A percentile compares a stretch with the other conserved stretches of the same genome.
Evolutionary conservation across 371 early-diverging fungal species (phyloP).

Genomic region (Apophysomyces sp.): DNA sequence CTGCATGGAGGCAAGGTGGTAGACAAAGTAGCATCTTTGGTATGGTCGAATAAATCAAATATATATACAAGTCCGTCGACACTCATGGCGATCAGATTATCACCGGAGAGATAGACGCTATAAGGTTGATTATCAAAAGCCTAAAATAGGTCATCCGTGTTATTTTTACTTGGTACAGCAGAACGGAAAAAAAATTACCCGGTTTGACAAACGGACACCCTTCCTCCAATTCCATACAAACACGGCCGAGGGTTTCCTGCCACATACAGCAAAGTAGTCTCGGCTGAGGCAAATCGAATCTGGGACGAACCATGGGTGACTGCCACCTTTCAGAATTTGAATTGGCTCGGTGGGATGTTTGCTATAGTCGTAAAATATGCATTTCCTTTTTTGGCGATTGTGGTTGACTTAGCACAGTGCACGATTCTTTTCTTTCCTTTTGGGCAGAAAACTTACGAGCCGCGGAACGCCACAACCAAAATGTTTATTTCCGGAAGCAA

Average conservation of each 20-base stretch:
- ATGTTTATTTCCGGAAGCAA: conserved; percentile 43
- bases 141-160: conserved; percentile 13
- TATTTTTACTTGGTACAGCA: conserved; percentile 1
- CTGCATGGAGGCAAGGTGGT: conserved; percentile 30
- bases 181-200: conserved; percentile 18
- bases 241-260: conserved; percentile 46
- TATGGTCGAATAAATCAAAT: conserved; percentile 32
- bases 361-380: conserved; percentile 43
- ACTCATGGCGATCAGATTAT: conserved; percentile 35
- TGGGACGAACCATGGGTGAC: conserved; percentile 42
- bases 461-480: conserved; percentile 45
- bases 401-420: no score
- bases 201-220: conserved; percentile 38
- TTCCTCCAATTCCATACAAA: conserved; percentile 56
- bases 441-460: conserved; percentile 37
- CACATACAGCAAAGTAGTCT: conserved; percentile 45
- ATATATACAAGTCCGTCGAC: conserved; percentile 36
- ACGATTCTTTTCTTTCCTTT: background rate
- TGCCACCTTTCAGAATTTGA: conserved; percentile 46
- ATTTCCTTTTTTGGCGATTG: conserved; percentile 28
- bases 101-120: conserved; percentile 36
- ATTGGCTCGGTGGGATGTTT: conserved; percentile 39
- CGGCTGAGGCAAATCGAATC: conserved; percentile 40
- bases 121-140: conserved; percentile 49
- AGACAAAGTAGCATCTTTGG: conserved; percentile 10